These are phyloP conservation scores for Lipomyces orientalis DNA, from an alignment of 805 yeast species.

Conservation along the genomic window DNA sequence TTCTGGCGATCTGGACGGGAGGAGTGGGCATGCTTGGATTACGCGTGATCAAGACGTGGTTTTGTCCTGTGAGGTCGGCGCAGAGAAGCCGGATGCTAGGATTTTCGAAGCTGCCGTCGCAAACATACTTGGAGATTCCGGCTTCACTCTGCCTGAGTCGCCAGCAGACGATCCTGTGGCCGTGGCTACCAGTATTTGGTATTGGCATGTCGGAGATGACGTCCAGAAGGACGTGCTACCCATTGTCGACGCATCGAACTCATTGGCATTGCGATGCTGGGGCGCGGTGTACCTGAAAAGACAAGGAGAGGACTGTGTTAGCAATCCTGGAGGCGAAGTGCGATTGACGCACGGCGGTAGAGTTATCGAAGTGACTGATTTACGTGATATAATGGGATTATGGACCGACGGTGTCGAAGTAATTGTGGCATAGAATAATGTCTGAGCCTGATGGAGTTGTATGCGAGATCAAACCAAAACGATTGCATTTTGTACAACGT, in stretches of 20 bases:
- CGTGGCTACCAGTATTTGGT: constrained; percentile 8
- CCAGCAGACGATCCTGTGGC: constrained; percentile 4
- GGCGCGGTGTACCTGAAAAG: constrained; percentile 17
- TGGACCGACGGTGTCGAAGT: constrained; percentile 23
- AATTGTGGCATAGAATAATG: not conserved
- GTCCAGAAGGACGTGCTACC: constrained; percentile 26
- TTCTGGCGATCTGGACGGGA: not conserved
- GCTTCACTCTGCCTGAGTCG: not conserved
- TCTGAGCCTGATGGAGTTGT: no score
- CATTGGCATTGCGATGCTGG: constrained; percentile 12
- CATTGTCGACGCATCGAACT: not conserved
- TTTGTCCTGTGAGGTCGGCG: constrained; percentile 31
- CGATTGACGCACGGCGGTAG: constrained; percentile 17
- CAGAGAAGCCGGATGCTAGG: constrained; percentile 31
- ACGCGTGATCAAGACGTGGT: constrained; percentile 14
- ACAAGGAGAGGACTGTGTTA: not conserved
- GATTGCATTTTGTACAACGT: not conserved
- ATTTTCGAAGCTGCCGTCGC: constrained; percentile 27
- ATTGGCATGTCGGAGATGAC: constrained; percentile 36
- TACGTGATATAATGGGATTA: constrained; percentile 16
- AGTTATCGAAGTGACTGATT: constrained; percentile 17
- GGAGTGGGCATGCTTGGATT: constrained; percentile 12
- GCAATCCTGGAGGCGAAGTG: not conserved
- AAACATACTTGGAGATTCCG: not conserved
- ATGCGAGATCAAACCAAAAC: not conserved